Evolutionary conservation across 305 asterid species (phyloP).

Genomic region (Solanum hybrid): DNA sequence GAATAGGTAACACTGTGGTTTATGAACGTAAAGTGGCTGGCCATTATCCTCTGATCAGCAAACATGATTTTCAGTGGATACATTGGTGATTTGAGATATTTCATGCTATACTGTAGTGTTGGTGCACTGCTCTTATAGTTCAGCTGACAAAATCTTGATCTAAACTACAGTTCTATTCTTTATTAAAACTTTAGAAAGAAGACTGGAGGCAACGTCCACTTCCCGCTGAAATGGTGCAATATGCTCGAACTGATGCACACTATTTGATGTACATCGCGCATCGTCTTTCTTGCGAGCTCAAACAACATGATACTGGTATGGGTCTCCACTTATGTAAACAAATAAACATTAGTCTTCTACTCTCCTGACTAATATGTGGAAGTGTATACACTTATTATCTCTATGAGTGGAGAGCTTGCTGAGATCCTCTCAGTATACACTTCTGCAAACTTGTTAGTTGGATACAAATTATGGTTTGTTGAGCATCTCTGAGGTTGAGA

Average conservation of each 20-base stretch:
- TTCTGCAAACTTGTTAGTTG: not conserved
- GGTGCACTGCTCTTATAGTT: not conserved
- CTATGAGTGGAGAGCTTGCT: not conserved
- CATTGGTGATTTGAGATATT: not conserved
- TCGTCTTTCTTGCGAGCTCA: constrained; percentile 68
- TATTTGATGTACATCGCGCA: constrained; percentile 59
- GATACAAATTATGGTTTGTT: not conserved
- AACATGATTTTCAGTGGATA: not conserved
- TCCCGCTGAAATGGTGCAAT: constrained; percentile 74
- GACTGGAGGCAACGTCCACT: constrained; percentile 98
- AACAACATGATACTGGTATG: constrained; percentile 52
- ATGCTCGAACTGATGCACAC: constrained; percentile 83
- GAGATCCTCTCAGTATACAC: not conserved
- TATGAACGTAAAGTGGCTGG: not conserved
- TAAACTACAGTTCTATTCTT: not conserved
- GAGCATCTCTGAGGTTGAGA: not conserved
- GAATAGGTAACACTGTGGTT: not conserved
- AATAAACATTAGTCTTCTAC: not conserved
- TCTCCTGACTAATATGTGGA: not conserved
- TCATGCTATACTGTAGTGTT: not conserved
- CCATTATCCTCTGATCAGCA: not conserved
- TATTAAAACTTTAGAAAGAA: constrained; percentile 55
- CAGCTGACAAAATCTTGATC: not conserved
- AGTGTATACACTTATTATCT: not conserved
- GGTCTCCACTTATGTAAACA: not conserved